phyloP scores from a whole-genome alignment of 2,329 filamentous ascomycete species.

The Hirsutella thompsonii region DNA sequence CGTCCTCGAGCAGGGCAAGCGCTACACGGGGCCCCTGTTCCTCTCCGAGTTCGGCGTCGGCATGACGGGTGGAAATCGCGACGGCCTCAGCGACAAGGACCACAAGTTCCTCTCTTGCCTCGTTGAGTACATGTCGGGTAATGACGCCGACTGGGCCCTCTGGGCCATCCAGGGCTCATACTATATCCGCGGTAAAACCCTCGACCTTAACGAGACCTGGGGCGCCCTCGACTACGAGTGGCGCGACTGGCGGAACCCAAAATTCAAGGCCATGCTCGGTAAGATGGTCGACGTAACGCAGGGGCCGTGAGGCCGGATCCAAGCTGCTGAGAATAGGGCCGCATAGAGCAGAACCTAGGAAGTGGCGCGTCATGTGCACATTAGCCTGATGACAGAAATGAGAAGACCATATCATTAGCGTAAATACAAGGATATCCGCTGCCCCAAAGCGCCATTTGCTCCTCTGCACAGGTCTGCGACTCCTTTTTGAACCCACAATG shows the following conservation, averaged over 20 bases:
- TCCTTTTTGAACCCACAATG: too few species aligned
- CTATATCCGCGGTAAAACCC: conserved; percentile 36
- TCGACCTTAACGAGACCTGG: conserved; percentile 40
- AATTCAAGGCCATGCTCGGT: conserved; percentile 21
- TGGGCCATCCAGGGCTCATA: conserved; percentile 48
- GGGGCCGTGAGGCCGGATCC: conserved; percentile 18
- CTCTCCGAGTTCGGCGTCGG: conserved; percentile 47
- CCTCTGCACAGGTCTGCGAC: too few species aligned
- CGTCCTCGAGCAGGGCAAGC: conserved; percentile 31
- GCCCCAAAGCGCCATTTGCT: not conserved
- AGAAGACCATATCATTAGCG: too few species aligned
- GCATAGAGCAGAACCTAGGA: too few species aligned
- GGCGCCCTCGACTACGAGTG: conserved; percentile 32
- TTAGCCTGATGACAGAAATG: too few species aligned
- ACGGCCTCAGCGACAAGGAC: conserved; percentile 30
- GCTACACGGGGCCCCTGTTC: conserved; percentile 40
- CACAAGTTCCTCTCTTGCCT: conserved; percentile 37
- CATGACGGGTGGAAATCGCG: conserved; percentile 27
- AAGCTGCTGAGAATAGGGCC: too few species aligned
- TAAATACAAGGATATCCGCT: not conserved
- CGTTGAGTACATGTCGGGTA: conserved; percentile 35
- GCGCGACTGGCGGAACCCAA: conserved; percentile 23
- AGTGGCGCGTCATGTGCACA: too few species aligned
- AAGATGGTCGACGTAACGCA: conserved; percentile 25
- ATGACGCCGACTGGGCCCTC: conserved; percentile 46